phyloP scores from a whole-genome alignment of 73 alveolate genomes.

The Paramecium bursaria region DNA sequence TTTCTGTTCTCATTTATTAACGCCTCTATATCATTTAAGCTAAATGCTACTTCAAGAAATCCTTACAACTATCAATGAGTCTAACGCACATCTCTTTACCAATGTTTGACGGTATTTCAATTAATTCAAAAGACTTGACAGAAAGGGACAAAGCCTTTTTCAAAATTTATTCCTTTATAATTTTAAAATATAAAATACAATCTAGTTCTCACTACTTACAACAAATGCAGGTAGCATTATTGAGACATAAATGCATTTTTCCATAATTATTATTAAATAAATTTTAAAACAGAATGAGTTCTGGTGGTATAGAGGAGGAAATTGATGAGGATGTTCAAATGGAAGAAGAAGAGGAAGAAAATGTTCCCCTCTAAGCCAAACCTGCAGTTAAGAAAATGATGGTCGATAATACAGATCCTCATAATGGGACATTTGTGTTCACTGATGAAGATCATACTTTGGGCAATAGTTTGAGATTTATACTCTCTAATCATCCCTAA shows the following conservation, averaged over 20 bases:
- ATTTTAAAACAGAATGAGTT: too few species aligned
- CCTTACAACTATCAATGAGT: conserved; percentile 21
- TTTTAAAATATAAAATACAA: not conserved
- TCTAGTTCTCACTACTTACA: not conserved
- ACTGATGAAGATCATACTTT: conserved; percentile 92
- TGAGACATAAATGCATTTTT: not conserved
- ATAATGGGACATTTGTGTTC: conserved; percentile 80
- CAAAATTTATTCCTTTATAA: not conserved
- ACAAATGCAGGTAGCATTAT: not conserved
- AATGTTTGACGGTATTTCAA: conserved; percentile 52
- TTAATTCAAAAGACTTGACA: not conserved
- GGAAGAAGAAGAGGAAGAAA: not conserved
- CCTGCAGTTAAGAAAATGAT: not conserved
- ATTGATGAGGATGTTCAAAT: not conserved
- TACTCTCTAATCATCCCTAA: conserved; percentile 75
- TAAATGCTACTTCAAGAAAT: conserved; percentile 29
- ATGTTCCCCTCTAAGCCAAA: too few species aligned
- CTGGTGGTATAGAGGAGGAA: not conserved
- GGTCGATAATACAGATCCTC: not conserved
- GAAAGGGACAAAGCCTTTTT: not conserved
- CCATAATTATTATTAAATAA: not conserved
- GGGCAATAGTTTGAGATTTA: conserved; percentile 87
- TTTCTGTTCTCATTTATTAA: conserved; percentile 19
- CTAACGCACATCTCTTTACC: conserved; percentile 47
- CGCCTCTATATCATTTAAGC: conserved; percentile 13